Conservation (phyloP, 768 basidiomycete species). For the Leccinum sublutescens region DNA sequence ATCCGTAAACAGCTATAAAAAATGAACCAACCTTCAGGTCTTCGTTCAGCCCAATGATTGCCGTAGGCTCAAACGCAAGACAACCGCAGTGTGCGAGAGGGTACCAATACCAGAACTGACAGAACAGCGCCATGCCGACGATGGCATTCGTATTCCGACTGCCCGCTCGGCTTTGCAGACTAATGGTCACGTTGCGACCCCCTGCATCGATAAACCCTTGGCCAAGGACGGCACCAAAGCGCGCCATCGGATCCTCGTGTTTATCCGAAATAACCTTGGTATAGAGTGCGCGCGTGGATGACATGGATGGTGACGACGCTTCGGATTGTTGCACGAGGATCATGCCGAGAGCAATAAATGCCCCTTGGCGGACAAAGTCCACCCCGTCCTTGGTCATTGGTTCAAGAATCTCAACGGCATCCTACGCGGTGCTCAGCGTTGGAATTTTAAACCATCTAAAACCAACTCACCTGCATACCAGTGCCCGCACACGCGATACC, state of each 20-base stretch:
- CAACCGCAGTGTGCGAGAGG: conserved; percentile 92
- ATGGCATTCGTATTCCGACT: conserved; percentile 92
- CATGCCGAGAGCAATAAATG: conserved; percentile 94
- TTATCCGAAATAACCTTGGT: conserved; percentile 91
- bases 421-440: conserved; percentile 42
- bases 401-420: conserved; percentile 94
- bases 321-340: conserved; percentile 96
- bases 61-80: conserved; percentile 93
- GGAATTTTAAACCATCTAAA: background rate
- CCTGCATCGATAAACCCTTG: conserved; percentile 98
- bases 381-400: conserved; percentile 98
- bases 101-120: conserved; percentile 99
- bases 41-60: conserved; percentile 86
- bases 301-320: conserved; percentile 78
- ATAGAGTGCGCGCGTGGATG: conserved; percentile 80
- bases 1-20: background rate
- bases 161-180: conserved; percentile 88
- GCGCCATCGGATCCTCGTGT: conserved; percentile 98
- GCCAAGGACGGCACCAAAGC: conserved; percentile 93
- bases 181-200: conserved; percentile 94
- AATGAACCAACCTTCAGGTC: conserved; percentile 66
- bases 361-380: conserved; percentile 98
- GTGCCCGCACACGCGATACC: conserved; percentile 98
- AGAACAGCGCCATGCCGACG: conserved; percentile 97
- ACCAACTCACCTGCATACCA: conserved; percentile 73